Percentiles rank a stretch among this genome's conserved stretches.
Conservation (phyloP, 208 protist species). For the Trypanosoma mega region DNA sequence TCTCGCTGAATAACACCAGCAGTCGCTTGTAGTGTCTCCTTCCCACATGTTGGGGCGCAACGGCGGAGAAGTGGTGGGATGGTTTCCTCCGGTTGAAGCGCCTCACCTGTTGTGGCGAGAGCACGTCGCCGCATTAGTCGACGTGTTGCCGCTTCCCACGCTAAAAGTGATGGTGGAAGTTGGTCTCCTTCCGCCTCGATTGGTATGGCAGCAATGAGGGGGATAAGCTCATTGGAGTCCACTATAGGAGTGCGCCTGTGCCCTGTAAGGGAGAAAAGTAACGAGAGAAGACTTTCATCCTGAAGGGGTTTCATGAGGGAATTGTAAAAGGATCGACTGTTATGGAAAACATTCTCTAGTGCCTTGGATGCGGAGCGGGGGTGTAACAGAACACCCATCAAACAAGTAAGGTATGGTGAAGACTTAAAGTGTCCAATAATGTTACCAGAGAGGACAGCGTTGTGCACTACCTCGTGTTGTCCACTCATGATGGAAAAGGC, state of each 20-base stretch:
- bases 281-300: slow-evolving; percentile 53
- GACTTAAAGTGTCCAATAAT: slow-evolving; percentile 50
- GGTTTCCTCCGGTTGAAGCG: slow-evolving; percentile 23
- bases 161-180: background rate
- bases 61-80: slow-evolving; percentile 29
- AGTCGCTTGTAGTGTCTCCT: slow-evolving; percentile 42
- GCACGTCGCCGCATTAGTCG: slow-evolving; percentile 47
- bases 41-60: slow-evolving; percentile 40
- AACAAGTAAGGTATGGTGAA: slow-evolving; percentile 69
- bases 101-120: slow-evolving; percentile 52
- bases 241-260: slow-evolving; percentile 58
- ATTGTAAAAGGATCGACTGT: slow-evolving; percentile 67
- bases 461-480: slow-evolving; percentile 51
- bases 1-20: slow-evolving; percentile 39
- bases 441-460: slow-evolving; percentile 36
- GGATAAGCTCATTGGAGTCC: slow-evolving; percentile 72
- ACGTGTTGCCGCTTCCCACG: slow-evolving; percentile 21
- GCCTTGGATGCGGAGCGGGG: slow-evolving; percentile 47
- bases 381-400: slow-evolving; percentile 78
- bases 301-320: slow-evolving; percentile 66
- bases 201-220: slow-evolving; percentile 38
- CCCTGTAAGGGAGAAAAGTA: slow-evolving; percentile 45
- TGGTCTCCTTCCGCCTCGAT: slow-evolving; percentile 5
- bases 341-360: slow-evolving; percentile 70
- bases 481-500: slow-evolving; percentile 72